Evolutionary conservation across 345 rosid species (phyloP), one percentile per base, ranked within the genome.

Genomic region (Eutrema japonicum): DNA sequence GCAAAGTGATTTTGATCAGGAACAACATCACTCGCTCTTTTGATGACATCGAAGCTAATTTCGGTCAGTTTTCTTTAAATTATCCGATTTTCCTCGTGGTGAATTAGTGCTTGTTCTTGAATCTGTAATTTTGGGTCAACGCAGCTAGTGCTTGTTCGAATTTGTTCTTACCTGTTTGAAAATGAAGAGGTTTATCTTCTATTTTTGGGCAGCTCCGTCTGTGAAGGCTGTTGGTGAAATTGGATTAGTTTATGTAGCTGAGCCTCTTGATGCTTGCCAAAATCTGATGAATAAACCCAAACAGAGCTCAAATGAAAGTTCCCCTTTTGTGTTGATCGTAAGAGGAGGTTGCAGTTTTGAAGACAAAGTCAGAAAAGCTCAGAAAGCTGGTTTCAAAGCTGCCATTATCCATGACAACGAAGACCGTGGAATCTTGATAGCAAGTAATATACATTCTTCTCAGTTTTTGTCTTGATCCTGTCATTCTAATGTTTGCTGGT

Each of bases 321-420:
- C 90, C 3, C 78, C 82, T 10, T 92, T 88, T 58, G 90, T 83
- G 56, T 74, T 95, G 80, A 82, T 90, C 47, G 59, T 86, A 49
- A 86, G 99, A 84, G 99, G 96, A 69, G 89, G 85, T 2, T 95
- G 99, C 70, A 83, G 90, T 79, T 95, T 95, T 37, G 97, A 95
- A 56, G 91, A 92, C 3, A 95, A 95, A 87, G 93, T 90, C 38
- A 85, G 97, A 77, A 84, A 77, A 47, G 99, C 87, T 1, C 99
- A 95, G 54, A 82, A 70, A 79, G 96, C 98, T 9, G 92, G 98
- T 13, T 95, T 86, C 61, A 80, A 82, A 77, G 92, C 94, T 52
- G 98, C 89, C 22, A 79, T 95, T 76, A 85, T 92, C 50, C 84
- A 84, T 53, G 84, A 95, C 75, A 70, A 76, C 30, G 85, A 86